Conservation (phyloP, 2,329 filamentous ascomycete genomes). For the Leptographium galeiforme region DNA sequence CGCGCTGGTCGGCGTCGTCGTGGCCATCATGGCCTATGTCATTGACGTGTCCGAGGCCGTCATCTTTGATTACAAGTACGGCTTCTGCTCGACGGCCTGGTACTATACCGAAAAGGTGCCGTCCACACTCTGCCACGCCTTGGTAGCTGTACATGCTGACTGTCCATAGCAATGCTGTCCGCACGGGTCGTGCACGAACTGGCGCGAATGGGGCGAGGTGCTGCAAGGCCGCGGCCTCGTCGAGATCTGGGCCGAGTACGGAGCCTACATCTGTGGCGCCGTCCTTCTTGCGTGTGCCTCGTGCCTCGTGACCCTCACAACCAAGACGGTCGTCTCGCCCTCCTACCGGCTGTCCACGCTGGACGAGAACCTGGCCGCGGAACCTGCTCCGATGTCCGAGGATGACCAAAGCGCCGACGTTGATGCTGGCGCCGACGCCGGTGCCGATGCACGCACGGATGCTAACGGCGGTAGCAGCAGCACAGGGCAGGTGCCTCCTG, state of each 20-base stretch:
- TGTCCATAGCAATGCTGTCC: slow-evolving; percentile 39
- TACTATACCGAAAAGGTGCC: slow-evolving; percentile 51
- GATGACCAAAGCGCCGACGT: slow-evolving; percentile 25
- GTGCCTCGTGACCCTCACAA: slow-evolving; percentile 70
- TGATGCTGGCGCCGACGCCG: slow-evolving; percentile 22
- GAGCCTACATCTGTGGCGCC: slow-evolving; percentile 60
- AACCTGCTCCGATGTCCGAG: slow-evolving; percentile 24
- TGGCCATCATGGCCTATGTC: slow-evolving; percentile 74
- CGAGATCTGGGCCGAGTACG: slow-evolving; percentile 57
- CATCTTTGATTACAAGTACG: slow-evolving; percentile 83
- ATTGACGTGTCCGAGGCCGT: slow-evolving; percentile 78
- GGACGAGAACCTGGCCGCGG: slow-evolving; percentile 81
- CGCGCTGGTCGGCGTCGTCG: slow-evolving; percentile 74
- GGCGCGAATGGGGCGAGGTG: slow-evolving; percentile 41
- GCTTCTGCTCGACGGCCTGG: slow-evolving; percentile 64
- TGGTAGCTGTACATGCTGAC: slow-evolving; percentile 18
- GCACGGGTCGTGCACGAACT: slow-evolving; percentile 40
- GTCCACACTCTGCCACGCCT: not conserved
- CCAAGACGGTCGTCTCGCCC: slow-evolving; percentile 89
- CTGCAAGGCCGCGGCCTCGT: slow-evolving; percentile 31
- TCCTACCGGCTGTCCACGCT: slow-evolving; percentile 75
- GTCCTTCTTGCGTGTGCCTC: slow-evolving; percentile 56
- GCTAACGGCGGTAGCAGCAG: slow-evolving; percentile 16
- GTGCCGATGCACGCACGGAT: not conserved
- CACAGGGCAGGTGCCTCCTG: slow-evolving; percentile 5